A percentile compares a stretch with the other conserved stretches of the same genome.
phyloP scores from a whole-genome alignment of 148 eudicot genomes.

The Amaranthus hypochondriacus region DNA sequence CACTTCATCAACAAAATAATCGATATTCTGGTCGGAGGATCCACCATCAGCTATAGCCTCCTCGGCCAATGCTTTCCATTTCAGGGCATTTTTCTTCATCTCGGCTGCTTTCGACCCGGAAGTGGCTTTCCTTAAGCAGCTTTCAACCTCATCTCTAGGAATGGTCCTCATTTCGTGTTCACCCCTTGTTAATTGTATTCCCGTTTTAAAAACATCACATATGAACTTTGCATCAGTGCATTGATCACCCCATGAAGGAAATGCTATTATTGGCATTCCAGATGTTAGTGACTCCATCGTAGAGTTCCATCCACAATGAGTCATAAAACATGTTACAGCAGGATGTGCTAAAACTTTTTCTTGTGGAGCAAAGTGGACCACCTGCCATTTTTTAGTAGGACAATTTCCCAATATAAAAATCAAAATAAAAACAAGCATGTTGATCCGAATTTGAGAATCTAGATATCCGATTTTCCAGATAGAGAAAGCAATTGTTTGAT shows the following conservation, averaged over 20 bases:
- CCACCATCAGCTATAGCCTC: constrained; percentile 60
- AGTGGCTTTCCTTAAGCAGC: constrained; percentile 46
- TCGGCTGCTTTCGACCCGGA: constrained; percentile 42
- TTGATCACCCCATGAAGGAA: constrained; percentile 89
- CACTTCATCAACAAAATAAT: constrained; percentile 50
- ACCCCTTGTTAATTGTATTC: constrained; percentile 57
- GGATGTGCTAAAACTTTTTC: constrained; percentile 66
- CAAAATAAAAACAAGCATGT: too few species aligned
- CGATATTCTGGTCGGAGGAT: constrained; percentile 50
- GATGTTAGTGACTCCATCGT: constrained; percentile 57
- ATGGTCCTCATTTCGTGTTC: constrained; percentile 46
- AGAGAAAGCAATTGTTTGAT: too few species aligned
- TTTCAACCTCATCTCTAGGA: constrained; percentile 49
- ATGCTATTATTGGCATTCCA: constrained; percentile 73
- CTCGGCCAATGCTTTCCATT: constrained; percentile 55
- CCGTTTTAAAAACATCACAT: constrained; percentile 56
- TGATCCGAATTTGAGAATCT: too few species aligned
- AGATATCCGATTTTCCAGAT: too few species aligned
- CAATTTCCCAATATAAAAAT: too few species aligned
- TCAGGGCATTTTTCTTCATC: constrained; percentile 51
- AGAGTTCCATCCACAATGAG: constrained; percentile 97
- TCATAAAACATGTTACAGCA: constrained; percentile 64
- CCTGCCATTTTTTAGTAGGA: neutral
- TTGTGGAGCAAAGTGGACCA: constrained; percentile 68
- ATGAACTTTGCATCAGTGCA: constrained; percentile 72